Percentiles rank a stretch among this genome's conserved stretches.
Conservation (phyloP, 2,329 filamentous ascomycete species). For the Epichloe baconii region DNA sequence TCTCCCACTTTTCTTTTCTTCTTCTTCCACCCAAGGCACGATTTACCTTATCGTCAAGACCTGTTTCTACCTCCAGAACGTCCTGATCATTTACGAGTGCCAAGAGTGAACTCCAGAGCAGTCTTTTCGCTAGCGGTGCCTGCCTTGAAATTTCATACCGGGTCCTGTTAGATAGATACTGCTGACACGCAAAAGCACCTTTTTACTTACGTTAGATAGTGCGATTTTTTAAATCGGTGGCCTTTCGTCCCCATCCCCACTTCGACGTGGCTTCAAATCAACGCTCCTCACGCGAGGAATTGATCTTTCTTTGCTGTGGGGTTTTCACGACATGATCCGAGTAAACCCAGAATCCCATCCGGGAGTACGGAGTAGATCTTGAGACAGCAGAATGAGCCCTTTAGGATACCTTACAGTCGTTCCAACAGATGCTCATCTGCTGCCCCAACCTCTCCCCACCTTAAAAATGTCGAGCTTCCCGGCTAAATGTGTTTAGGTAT, state of each 20-base stretch:
- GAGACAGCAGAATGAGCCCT: background rate
- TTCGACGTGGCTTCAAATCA: background rate
- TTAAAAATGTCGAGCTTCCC: conserved; percentile 2
- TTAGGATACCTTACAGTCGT: background rate
- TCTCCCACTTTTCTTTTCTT: conserved; percentile 15
- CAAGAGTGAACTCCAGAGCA: conserved; percentile 59
- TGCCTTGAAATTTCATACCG: conserved; percentile 52
- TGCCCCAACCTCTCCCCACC: background rate
- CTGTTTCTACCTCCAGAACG: conserved; percentile 52
- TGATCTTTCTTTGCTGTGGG: background rate
- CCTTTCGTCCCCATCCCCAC: background rate
- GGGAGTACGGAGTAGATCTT: background rate
- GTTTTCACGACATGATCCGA: background rate
- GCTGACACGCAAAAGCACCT: conserved; percentile 48
- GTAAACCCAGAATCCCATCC: background rate
- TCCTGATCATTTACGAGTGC: conserved; percentile 88
- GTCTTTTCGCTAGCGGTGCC: conserved; percentile 98
- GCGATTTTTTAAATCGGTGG: background rate
- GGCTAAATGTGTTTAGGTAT: conserved; percentile 9
- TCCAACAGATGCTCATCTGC: background rate
- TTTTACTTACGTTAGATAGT: background rate
- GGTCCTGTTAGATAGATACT: conserved; percentile 95
- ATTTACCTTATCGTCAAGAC: conserved; percentile 92
- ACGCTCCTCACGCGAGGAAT: background rate
- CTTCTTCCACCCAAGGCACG: conserved; percentile 46